Base-by-base conservation (phyloP, 2,329 filamentous ascomycete genomes). In the Epichloe brachyelytri region DNA sequence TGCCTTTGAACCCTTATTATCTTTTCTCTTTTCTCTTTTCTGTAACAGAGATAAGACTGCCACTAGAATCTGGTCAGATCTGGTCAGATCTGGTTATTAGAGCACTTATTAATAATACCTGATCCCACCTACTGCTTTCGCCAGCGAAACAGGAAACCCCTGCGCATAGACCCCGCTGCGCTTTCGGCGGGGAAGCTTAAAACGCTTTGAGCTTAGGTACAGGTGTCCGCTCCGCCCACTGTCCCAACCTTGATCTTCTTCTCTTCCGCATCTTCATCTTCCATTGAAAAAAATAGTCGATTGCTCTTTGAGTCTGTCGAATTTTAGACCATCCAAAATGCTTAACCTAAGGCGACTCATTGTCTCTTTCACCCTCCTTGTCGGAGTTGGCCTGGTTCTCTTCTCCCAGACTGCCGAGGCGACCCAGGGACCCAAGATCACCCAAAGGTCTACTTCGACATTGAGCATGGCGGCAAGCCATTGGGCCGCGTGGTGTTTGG, bases 361-460 rank as follows among this genome's bases (percentile, higher is more conserved):
- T 64, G 75, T 85, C 66, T 82, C 86, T 63, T 75, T 84, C 62
- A 76, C 88, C 65, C 77, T 95, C 65, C 79, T 95, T 63, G 68
- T 94, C 62, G 83, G 86, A 62, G 75, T 90, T 61, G 77, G 78
- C 59, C 75, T 91, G 65, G 72, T 89, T 59, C 80, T 88, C 73
- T 82, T 95, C 65, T 77, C 85, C 59, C 83, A 88, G 70, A 78
- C 80, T 36, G 82, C 79, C 54, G 81, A 86, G 60, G 86, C 86
- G 50, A 75, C 75, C 58, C 88, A 91, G 75, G 91, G 93, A 45
- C 91, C 88, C 56, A 94, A 93, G 82, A 91, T 96, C 75, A 96
- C 90, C 62, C 77, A 87, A 77, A 95, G 82, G 88, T 93, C 71
- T 93, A 81, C 77, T 91, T 94, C 68, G 87, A 93, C 69, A 83